A percentile compares a stretch with the other conserved stretches of the same genome.
phyloP scores from a whole-genome alignment of 2,329 filamentous ascomycete species.

The Colletotrichum theobromicola region DNA sequence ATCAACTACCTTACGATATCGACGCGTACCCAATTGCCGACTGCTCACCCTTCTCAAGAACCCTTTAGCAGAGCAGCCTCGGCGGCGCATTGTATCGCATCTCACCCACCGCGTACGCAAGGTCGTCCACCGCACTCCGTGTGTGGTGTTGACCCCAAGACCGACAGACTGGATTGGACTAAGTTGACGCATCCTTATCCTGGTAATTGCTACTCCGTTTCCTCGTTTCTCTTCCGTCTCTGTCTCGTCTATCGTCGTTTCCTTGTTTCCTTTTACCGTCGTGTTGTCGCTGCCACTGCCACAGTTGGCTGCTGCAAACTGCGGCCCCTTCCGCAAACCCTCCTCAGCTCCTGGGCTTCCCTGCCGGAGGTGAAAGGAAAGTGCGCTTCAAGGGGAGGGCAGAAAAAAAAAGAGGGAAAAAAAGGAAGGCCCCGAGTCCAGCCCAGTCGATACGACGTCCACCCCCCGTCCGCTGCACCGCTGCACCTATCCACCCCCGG shows the following conservation, averaged over 20 bases:
- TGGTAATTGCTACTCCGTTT: not conserved
- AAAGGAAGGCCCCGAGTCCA: not conserved
- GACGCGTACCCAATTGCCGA: not conserved
- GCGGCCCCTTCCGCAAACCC: not conserved
- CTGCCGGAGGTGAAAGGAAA: not conserved
- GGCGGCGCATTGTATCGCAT: not conserved
- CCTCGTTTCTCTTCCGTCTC: not conserved
- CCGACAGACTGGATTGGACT: slow-evolving; percentile 13
- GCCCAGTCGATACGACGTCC: not conserved
- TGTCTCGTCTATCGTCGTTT: not conserved
- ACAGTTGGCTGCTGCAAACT: not conserved
- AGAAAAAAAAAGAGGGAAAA: not conserved
- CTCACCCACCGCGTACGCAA: not conserved
- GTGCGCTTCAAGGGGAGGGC: not conserved
- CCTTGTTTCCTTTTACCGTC: not conserved
- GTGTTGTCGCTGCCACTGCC: not conserved
- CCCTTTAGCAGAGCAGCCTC: not conserved
- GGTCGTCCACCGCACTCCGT: slow-evolving; percentile 10
- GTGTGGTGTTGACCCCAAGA: slow-evolving; percentile 15
- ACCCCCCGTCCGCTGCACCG: not conserved
- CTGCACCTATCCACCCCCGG: not conserved
- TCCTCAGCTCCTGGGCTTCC: not conserved
- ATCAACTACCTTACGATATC: too few species aligned
- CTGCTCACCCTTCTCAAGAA: not conserved
- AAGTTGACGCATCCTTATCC: not conserved